Conservation (phyloP, 306 rosid genomes). For the Malus domestica region DNA sequence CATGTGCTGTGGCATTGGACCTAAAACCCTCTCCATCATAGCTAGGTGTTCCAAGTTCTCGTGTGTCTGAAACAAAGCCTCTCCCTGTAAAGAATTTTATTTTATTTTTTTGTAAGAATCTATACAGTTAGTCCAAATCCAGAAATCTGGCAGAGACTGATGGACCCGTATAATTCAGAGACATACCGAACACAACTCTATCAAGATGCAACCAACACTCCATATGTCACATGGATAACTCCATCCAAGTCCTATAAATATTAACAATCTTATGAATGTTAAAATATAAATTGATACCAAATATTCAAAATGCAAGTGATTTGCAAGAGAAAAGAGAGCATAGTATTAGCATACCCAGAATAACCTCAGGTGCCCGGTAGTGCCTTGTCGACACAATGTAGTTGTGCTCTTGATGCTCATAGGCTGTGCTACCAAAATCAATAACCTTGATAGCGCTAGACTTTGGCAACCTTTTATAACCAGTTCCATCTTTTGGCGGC, state of each 20-base stretch:
- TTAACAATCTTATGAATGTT: not conserved
- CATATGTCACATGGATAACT: constrained; percentile 77
- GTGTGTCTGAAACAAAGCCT: constrained; percentile 81
- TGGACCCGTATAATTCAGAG: not conserved
- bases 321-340: not conserved
- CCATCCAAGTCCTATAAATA: constrained; percentile 70
- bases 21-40: constrained; percentile 87
- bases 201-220: constrained; percentile 85
- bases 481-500: constrained; percentile 41
- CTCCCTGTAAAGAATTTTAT: constrained; percentile 42
- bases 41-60: constrained; percentile 86
- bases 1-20: constrained; percentile 58
- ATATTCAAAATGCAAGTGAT: not conserved
- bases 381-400: constrained; percentile 82
- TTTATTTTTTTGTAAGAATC: not conserved
- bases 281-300: not conserved
- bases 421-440: constrained; percentile 83
- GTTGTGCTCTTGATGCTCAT: constrained; percentile 61
- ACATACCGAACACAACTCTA: constrained; percentile 71
- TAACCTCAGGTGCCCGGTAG: constrained; percentile 88
- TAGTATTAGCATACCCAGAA: constrained; percentile 47
- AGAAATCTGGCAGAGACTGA: not conserved
- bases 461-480: constrained; percentile 66
- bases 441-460: constrained; percentile 79
- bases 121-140: not conserved